Base-by-base conservation (phyloP, 2,329 filamentous ascomycete species). In the Paecilomyces fulvus region DNA sequence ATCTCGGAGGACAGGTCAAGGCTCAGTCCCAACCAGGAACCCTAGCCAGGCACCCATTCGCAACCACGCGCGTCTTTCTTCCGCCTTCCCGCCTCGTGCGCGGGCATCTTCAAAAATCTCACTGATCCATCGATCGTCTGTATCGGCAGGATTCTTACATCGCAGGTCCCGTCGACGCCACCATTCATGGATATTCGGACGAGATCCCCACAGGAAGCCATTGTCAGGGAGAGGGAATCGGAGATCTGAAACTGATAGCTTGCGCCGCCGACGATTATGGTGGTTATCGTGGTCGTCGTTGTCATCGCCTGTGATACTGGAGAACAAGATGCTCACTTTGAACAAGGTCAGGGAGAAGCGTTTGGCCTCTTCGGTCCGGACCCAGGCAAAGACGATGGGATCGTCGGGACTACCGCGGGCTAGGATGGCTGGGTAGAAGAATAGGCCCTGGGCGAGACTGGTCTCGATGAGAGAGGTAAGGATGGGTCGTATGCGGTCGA, bases 351-450 rank as follows among this genome's bases (percentile, higher is more conserved):
- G 4, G 17, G 60, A 61, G 21, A 70, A 70, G 1, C 63, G 60
- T 57, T 71, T 70, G 2, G 64, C 55, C 49, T 70, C 67, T 51
- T 71, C 69, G 23, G 68, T 56, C 0, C 61, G 28, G 3, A 64
- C 58, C 62, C 65, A 65, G 30, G 64, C 53, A 54, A 61, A 67
- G 2, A 59, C 21, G 2, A 52, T 37, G 3, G 63, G 52, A 3
- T 61, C 60, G 1, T 54, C 48, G 9, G 58, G 30, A 3, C 49
- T 9, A 37, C 58, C 64, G 11, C 55, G 58, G 0, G 59, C 52
- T 2, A 70, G 55, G 9, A 70, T 69, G 11, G 64, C 63, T 2
- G 65, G 64, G 56, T 68, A 71, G 55, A 59, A 60, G 14, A 70
- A 65, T 56, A 71, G 61, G 28, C 66, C 67, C 14, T 65, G 58